Evolutionary conservation across 2,329 filamentous ascomycete species (phyloP).

Genomic region (Alternaria incomplexa): DNA sequence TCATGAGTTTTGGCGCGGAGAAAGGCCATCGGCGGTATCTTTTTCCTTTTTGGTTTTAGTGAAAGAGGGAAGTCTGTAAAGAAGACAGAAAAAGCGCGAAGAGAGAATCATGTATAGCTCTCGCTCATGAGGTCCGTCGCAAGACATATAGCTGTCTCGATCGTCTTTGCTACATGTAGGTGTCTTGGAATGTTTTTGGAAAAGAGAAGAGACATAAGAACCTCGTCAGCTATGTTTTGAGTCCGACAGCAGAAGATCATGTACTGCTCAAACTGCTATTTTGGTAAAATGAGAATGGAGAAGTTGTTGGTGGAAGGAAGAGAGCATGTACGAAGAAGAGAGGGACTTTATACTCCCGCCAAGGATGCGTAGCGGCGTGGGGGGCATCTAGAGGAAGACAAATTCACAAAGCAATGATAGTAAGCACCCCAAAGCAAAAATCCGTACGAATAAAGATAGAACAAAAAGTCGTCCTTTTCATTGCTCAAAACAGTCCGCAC

Average conservation of each 20-base stretch:
- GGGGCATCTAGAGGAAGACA: neutral
- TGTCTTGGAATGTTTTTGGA: neutral
- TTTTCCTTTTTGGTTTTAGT: no score
- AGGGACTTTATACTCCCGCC: neutral
- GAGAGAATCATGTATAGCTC: neutral
- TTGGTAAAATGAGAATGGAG: neutral
- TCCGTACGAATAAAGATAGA: neutral
- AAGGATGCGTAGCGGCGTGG: neutral
- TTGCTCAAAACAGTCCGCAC: constrained; percentile 2
- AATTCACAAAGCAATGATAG: neutral
- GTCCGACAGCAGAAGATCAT: neutral
- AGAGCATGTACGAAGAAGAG: neutral
- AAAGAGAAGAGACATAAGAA: neutral
- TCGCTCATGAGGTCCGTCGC: no score
- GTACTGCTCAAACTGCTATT: accelerated
- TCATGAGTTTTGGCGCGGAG: no score
- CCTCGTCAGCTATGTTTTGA: neutral
- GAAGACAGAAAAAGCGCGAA: neutral
- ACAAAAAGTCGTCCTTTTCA: neutral
- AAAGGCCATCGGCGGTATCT: no score
- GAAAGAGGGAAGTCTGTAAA: neutral
- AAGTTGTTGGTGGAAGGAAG: neutral
- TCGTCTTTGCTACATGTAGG: neutral
- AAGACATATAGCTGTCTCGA: neutral
- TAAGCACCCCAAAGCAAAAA: no score